Evolutionary conservation across 2,329 filamentous ascomycete genomes (phyloP).

Genomic region (Ophiostoma triangulosporum): DNA sequence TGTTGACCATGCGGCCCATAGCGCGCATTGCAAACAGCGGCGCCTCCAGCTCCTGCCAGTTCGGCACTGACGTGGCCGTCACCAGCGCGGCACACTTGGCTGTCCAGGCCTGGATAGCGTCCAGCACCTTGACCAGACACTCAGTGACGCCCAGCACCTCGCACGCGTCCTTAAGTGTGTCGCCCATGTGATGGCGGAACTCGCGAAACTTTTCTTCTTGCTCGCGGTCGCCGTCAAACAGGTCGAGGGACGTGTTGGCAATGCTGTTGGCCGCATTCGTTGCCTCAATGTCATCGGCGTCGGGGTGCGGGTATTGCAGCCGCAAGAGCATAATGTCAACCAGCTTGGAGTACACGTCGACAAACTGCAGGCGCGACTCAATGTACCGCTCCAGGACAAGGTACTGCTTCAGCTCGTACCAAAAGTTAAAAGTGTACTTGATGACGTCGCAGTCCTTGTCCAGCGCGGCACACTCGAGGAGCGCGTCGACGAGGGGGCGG

Average conservation of each 20-base stretch:
- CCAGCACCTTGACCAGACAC: constrained; percentile 78
- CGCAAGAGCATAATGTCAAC: constrained; percentile 90
- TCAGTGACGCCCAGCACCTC: constrained; percentile 90
- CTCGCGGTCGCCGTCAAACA: constrained; percentile 92
- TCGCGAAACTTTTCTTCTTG: constrained; percentile 94
- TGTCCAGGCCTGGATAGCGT: constrained; percentile 80
- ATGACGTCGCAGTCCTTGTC: constrained; percentile 87
- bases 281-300: constrained; percentile 54
- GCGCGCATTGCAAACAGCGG: constrained; percentile 91
- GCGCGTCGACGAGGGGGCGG: constrained; percentile 69
- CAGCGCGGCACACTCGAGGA: constrained; percentile 80
- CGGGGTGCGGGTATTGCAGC: constrained; percentile 70
- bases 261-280: constrained; percentile 28
- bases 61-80: constrained; percentile 60
- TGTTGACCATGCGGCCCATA: constrained; percentile 91
- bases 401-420: constrained; percentile 97
- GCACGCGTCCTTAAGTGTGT: constrained; percentile 93
- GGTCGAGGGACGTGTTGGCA: constrained; percentile 32
- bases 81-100: constrained; percentile 66
- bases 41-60: constrained; percentile 94
- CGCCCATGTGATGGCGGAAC: constrained; percentile 93
- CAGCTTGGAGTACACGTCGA: constrained; percentile 74
- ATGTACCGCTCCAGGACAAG: constrained; percentile 83
- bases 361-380: constrained; percentile 59
- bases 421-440: constrained; percentile 88